A percentile compares a stretch with the other conserved stretches of the same genome.
These are phyloP conservation scores for Epichloe festucae DNA, from an alignment of 2,329 filamentous ascomycete species.

Conservation along the genomic window DNA sequence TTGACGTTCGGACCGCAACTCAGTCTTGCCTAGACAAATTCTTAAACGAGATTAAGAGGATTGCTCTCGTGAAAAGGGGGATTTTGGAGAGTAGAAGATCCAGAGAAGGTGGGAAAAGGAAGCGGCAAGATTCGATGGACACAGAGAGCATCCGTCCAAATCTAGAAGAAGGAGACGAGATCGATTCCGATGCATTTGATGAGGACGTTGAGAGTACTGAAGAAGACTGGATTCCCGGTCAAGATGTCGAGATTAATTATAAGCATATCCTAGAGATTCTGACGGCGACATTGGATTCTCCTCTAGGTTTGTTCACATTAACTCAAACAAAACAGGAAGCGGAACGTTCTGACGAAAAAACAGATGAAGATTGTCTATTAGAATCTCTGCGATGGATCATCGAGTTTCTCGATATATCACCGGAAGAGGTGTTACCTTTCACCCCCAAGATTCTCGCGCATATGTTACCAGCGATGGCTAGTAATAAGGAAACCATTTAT, in stretches of 20 bases:
- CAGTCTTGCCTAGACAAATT: constrained; percentile 84
- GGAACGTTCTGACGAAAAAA: constrained; percentile 2
- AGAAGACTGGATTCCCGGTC: constrained; percentile 93
- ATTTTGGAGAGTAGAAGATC: constrained; percentile 75
- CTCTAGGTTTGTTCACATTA: constrained; percentile 43
- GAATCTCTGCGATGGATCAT: constrained; percentile 93
- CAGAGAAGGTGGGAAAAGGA: constrained; percentile 52
- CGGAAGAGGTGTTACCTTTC: constrained; percentile 89
- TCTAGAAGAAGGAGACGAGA: constrained; percentile 47
- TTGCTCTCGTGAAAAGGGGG: constrained; percentile 82
- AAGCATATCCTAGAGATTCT: constrained; percentile 84
- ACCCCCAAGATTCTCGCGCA: constrained; percentile 86
- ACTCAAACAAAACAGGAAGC: background rate
- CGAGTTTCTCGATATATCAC: constrained; percentile 91
- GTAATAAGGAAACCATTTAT: constrained; percentile 77
- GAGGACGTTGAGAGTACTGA: constrained; percentile 55
- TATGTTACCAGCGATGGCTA: constrained; percentile 86
- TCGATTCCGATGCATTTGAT: constrained; percentile 43
- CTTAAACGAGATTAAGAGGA: constrained; percentile 84
- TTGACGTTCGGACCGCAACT: constrained; percentile 89
- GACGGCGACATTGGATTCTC: constrained; percentile 75
- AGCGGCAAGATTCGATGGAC: constrained; percentile 57
- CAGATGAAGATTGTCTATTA: constrained; percentile 82
- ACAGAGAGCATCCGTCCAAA: constrained; percentile 46
- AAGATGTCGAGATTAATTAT: constrained; percentile 92